Conservation (phyloP, 2,329 filamentous ascomycete species). For the Ambrosiella xylebori region DNA sequence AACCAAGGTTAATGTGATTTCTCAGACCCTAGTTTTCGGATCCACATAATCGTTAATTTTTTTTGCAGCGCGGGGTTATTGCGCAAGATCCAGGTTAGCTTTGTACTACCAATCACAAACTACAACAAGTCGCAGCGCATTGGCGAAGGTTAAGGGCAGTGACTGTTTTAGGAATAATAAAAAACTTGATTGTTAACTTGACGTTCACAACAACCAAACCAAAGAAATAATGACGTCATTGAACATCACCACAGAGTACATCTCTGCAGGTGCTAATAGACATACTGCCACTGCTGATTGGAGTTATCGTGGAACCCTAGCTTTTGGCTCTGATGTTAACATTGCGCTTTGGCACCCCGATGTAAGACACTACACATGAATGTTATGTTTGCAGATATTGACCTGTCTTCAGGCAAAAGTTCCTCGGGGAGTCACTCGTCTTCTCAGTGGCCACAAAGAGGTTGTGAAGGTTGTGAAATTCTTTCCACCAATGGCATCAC, state of each 20-base stretch:
- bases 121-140: background rate
- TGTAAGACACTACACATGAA: conserved; percentile 30
- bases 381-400: background rate
- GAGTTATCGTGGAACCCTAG: conserved; percentile 55
- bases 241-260: conserved; percentile 28
- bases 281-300: conserved; percentile 85
- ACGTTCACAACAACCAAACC: background rate
- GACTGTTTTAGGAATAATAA: conserved; percentile 11
- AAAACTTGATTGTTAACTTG: background rate
- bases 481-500: conserved; percentile 33
- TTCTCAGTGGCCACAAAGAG: conserved; percentile 62
- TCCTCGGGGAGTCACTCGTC: conserved; percentile 40
- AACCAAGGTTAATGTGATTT: background rate
- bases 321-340: conserved; percentile 78
- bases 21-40: background rate
- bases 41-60: background rate
- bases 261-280: conserved; percentile 75
- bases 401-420: conserved; percentile 19
- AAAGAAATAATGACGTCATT: conserved; percentile 16
- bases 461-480: conserved; percentile 74
- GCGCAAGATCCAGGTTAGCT: background rate
- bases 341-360: conserved; percentile 74
- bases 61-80: conserved; percentile 1
- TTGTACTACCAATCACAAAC: conserved; percentile 9
- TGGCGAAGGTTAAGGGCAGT: background rate